These are phyloP conservation scores for Orbilia oligospora DNA, from an alignment of 2,329 filamentous ascomycete species.

Conservation along the genomic window DNA sequence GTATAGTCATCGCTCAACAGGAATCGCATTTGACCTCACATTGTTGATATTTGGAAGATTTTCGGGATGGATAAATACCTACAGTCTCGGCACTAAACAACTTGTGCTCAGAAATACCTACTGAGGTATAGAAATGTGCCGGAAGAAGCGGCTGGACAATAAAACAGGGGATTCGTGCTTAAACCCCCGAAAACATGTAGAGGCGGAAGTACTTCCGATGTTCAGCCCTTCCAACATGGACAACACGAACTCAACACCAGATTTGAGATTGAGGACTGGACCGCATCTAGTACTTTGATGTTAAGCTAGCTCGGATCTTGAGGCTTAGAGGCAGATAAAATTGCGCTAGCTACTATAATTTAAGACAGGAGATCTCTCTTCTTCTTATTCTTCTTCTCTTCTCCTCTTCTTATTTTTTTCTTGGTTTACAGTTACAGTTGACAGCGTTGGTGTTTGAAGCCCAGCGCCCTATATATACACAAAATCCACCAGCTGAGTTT, in stretches of 20 bases:
- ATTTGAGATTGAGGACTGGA: too few species aligned
- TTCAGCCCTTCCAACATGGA: neutral
- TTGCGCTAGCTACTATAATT: too few species aligned
- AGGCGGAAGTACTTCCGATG: constrained; percentile 9
- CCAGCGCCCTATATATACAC: constrained; percentile 8
- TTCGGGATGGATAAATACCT: neutral
- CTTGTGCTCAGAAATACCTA: too few species aligned
- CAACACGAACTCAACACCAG: neutral
- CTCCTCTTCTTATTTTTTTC: neutral
- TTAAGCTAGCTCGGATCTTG: too few species aligned
- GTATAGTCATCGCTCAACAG: neutral
- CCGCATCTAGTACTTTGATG: too few species aligned
- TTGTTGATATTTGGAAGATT: neutral
- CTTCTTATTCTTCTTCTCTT: too few species aligned
- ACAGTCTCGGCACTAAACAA: too few species aligned
- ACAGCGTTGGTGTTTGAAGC: neutral
- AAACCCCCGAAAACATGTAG: neutral
- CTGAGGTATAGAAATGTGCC: neutral
- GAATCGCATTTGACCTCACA: neutral
- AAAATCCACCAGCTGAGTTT: neutral
- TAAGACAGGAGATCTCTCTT: constrained; percentile 33
- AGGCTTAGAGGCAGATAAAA: too few species aligned
- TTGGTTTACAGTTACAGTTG: neutral
- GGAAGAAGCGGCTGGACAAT: too few species aligned
- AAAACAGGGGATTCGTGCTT: neutral